A percentile compares a stretch with the other conserved stretches of the same genome.
phyloP scores from a whole-genome alignment of 1,284 basidiomycete species.

The Trametes versicolor region DNA sequence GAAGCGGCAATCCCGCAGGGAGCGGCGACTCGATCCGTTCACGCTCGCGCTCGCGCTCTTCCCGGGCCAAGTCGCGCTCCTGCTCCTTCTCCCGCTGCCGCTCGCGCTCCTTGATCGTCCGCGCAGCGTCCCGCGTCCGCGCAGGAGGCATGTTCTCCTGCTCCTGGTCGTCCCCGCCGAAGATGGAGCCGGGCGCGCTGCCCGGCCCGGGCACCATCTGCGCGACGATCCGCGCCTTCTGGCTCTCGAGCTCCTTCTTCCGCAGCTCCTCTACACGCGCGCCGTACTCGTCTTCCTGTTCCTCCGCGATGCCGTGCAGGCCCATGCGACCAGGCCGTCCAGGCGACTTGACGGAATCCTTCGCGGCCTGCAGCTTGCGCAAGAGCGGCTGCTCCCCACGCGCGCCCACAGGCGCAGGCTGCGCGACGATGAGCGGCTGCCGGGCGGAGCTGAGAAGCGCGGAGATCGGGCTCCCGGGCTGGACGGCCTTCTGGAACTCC shows the following conservation, averaged over 20 bases:
- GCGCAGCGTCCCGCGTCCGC: constrained; percentile 25
- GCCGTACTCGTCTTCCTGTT: constrained; percentile 52
- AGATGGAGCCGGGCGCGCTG: constrained; percentile 38
- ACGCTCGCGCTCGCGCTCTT: constrained; percentile 29
- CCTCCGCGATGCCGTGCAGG: constrained; percentile 62
- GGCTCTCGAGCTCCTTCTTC: constrained; percentile 81
- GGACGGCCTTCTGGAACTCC: constrained; percentile 95
- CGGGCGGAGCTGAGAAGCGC: constrained; percentile 90
- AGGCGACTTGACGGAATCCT: constrained; percentile 52
- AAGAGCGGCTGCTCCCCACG: constrained; percentile 63
- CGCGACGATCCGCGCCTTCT: constrained; percentile 90
- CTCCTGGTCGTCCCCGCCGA: constrained; percentile 49
- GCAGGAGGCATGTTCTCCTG: constrained; percentile 27
- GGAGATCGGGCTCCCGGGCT: constrained; percentile 95
- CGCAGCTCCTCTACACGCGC: constrained; percentile 53
- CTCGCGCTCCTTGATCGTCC: constrained; percentile 32
- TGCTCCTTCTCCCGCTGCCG: constrained; percentile 36
- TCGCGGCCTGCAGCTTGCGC: constrained; percentile 62
- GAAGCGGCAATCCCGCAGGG: constrained; percentile 37
- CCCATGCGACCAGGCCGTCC: constrained; percentile 44
- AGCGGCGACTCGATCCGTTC: constrained; percentile 31
- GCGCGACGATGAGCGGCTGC: constrained; percentile 86
- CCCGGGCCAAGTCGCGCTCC: constrained; percentile 24
- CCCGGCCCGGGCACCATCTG: constrained; percentile 79
- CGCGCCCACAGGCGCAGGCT: constrained; percentile 40